phyloP scores from a whole-genome alignment of 257 asterid genomes.

The Solanum clarkiae region DNA sequence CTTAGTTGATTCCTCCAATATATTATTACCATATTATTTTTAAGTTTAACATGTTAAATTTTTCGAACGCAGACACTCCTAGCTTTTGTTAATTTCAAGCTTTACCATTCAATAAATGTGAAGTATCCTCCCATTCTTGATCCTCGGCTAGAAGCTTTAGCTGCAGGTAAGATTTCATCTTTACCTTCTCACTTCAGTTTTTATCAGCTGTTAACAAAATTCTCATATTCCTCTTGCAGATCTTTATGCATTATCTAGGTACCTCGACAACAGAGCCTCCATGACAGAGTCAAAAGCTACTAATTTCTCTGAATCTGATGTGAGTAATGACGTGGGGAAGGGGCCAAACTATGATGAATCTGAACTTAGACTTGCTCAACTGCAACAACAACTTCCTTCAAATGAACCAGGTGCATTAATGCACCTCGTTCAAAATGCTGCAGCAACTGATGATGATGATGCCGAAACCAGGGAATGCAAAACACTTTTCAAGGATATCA shows the following conservation, averaged over 20 bases:
- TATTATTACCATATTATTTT: neutral
- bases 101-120: constrained; percentile 63
- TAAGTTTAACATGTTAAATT: neutral
- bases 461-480: constrained; percentile 58
- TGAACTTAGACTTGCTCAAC: constrained; percentile 87
- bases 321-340: constrained; percentile 15
- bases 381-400: constrained; percentile 78
- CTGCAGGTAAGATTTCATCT: constrained; percentile 46
- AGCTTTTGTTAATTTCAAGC: constrained; percentile 61
- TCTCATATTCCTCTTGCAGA: constrained; percentile 39
- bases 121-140: constrained; percentile 92
- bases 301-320: constrained; percentile 25
- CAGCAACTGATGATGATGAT: constrained; percentile 59
- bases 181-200: neutral
- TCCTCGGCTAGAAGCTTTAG: constrained; percentile 72
- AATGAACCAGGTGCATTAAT: constrained; percentile 83
- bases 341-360: constrained; percentile 39
- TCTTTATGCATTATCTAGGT: constrained; percentile 84
- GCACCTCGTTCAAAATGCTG: constrained; percentile 63
- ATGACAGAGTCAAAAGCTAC: constrained; percentile 16
- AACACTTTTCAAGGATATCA: constrained; percentile 57
- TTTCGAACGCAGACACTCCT: constrained; percentile 64
- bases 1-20: neutral
- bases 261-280: constrained; percentile 46
- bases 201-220: neutral